Conservation (phyloP, 108 stramenopile genomes). For the Schizochytrium sp. region DNA sequence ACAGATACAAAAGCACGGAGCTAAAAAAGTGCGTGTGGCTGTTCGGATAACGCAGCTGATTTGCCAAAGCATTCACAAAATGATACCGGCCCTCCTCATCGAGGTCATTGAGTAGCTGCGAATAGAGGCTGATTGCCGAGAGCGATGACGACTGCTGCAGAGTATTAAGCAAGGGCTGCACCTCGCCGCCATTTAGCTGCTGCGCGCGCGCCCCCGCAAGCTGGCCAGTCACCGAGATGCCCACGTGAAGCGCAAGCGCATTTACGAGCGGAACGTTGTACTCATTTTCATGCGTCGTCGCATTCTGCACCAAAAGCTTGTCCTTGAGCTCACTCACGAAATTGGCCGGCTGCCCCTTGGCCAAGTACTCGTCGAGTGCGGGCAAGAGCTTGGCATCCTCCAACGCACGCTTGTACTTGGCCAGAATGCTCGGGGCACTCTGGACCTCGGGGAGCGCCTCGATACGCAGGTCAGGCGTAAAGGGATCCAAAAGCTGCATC, state of each 20-base stretch:
- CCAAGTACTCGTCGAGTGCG: constrained; percentile 81
- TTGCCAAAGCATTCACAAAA: constrained; percentile 93
- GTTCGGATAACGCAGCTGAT: constrained; percentile 98
- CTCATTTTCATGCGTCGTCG: constrained; percentile 51
- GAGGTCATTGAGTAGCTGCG: constrained; percentile 72
- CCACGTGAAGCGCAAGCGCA: constrained; percentile 88
- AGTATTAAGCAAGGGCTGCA: background rate
- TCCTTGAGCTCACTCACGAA: constrained; percentile 66
- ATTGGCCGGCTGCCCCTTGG: constrained; percentile 68
- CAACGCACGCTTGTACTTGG: constrained; percentile 52
- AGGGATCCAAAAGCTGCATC: constrained; percentile 93
- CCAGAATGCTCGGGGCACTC: constrained; percentile 73
- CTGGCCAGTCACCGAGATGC: constrained; percentile 71
- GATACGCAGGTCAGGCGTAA: constrained; percentile 95
- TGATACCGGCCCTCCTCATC: constrained; percentile 87
- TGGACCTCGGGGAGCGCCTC: constrained; percentile 88
- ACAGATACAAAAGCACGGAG: constrained; percentile 88
- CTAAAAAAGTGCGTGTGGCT: constrained; percentile 98
- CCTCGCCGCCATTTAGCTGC: background rate
- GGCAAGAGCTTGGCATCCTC: constrained; percentile 40
- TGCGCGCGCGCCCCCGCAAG: constrained; percentile 23
- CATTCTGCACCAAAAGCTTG: constrained; percentile 52
- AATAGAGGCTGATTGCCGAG: constrained; percentile 61
- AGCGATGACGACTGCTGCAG: background rate
- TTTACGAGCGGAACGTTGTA: constrained; percentile 76